Evolutionary conservation across 352 stramenopile species (phyloP).

Genomic region (Phytophthora agathidicida): DNA sequence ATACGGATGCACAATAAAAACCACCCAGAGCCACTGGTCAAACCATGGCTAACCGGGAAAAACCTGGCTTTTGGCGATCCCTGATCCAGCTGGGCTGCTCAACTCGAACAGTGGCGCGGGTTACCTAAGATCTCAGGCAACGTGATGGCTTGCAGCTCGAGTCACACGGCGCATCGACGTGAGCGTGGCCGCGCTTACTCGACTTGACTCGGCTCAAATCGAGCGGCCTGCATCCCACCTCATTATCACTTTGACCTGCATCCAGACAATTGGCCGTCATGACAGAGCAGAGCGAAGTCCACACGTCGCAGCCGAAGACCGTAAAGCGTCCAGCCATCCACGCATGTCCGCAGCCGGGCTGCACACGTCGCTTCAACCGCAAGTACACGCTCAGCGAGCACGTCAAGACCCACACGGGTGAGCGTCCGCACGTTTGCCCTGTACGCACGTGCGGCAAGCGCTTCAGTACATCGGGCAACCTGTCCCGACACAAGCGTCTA

Average conservation of each 20-base stretch:
- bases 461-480: slow-evolving; percentile 52
- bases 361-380: slow-evolving; percentile 55
- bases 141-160: slow-evolving; percentile 29
- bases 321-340: slow-evolving; percentile 29
- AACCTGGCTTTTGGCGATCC: too few species aligned
- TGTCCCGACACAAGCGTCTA: slow-evolving; percentile 44
- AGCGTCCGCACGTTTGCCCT: slow-evolving; percentile 41
- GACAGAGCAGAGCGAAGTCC: slow-evolving; percentile 8
- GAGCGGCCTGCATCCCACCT: slow-evolving; percentile 15
- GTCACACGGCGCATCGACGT: slow-evolving; percentile 31
- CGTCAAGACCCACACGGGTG: slow-evolving; percentile 72
- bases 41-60: too few species aligned
- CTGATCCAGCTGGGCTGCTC: too few species aligned
- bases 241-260: slow-evolving; percentile 27
- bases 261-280: slow-evolving; percentile 6
- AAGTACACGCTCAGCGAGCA: slow-evolving; percentile 71
- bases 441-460: slow-evolving; percentile 42
- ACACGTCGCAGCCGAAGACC: slow-evolving; percentile 1
- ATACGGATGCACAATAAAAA: too few species aligned
- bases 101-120: slow-evolving; percentile 8
- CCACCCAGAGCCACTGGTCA: too few species aligned
- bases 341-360: slow-evolving; percentile 35
- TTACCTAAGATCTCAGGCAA: slow-evolving; percentile 35
- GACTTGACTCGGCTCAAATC: neutral
- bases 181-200: slow-evolving; percentile 17